Conservation (phyloP, 2,329 filamentous ascomycete species). For the Elsinoe arachidis region DNA sequence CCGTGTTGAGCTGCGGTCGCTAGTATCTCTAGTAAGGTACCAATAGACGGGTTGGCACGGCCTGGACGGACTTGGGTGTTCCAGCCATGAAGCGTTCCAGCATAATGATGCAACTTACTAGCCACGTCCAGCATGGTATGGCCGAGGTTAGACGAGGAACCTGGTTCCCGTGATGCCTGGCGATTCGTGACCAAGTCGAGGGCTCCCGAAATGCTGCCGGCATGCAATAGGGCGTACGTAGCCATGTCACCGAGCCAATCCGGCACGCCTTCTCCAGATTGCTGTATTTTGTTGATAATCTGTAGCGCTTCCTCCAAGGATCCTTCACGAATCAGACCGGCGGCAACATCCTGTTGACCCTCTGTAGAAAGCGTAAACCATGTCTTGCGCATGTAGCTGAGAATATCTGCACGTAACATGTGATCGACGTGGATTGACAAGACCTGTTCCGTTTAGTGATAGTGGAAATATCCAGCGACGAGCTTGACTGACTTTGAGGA, state of each 20-base stretch:
- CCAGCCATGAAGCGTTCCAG: slow-evolving; percentile 65
- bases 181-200: slow-evolving; percentile 51
- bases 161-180: not conserved
- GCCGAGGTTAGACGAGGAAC: not conserved
- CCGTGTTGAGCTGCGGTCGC: slow-evolving; percentile 60
- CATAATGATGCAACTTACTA: slow-evolving; percentile 49
- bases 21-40: slow-evolving; percentile 59
- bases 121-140: slow-evolving; percentile 60
- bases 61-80: slow-evolving; percentile 50
- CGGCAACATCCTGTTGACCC: slow-evolving; percentile 58
- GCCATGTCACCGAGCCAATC: slow-evolving; percentile 72
- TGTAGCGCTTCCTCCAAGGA: slow-evolving; percentile 73
- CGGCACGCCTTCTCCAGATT: slow-evolving; percentile 46
- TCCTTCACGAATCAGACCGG: slow-evolving; percentile 70
- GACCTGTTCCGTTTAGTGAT: slow-evolving; percentile 36
- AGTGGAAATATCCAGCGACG: not conserved
- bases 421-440: slow-evolving; percentile 83
- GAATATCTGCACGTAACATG: slow-evolving; percentile 58
- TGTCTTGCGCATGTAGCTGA: slow-evolving; percentile 63
- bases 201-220: slow-evolving; percentile 69
- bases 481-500: slow-evolving; percentile 50
- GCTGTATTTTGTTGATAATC: slow-evolving; percentile 58
- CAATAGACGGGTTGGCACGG: slow-evolving; percentile 55
- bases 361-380: slow-evolving; percentile 59
- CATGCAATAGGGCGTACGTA: slow-evolving; percentile 61